A percentile compares a stretch with the other conserved stretches of the same genome.
Conservation (phyloP, 495 filamentous ascomycete species). For the Durotheca rogersii region DNA sequence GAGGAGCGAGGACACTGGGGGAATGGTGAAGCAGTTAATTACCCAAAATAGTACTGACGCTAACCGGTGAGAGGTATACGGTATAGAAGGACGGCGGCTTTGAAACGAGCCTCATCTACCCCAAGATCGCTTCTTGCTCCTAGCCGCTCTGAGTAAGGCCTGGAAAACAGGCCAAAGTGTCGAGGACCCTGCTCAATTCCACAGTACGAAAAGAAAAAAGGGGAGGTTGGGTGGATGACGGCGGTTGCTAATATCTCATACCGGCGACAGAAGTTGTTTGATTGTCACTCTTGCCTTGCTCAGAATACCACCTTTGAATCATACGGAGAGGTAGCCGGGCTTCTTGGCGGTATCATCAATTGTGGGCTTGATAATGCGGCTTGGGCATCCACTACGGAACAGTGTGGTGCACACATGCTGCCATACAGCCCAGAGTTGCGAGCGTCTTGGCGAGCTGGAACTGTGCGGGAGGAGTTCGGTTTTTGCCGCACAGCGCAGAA, state of each 20-base stretch:
- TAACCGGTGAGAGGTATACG: conserved; percentile 9
- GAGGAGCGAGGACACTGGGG: no score
- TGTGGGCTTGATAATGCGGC: conserved; percentile 25
- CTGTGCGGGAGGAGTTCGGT: conserved; percentile 17
- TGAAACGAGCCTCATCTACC: conserved; percentile 21
- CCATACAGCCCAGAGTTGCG: no score
- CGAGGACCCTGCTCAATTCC: not conserved
- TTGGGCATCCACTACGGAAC: conserved; percentile 3
- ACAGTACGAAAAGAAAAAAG: conserved; percentile 1
- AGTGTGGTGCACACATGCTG: no score
- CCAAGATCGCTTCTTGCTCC: not conserved
- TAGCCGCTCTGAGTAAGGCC: not conserved
- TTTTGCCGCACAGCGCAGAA: conserved; percentile 1
- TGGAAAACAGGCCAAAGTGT: not conserved
- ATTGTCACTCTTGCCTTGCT: conserved; percentile 12
- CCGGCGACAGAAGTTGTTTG: conserved; percentile 17
- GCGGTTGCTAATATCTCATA: conserved; percentile 3
- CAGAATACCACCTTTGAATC: conserved; percentile 13
- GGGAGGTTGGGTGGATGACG: not conserved
- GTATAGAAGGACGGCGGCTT: not conserved
- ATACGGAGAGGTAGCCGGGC: conserved; percentile 11
- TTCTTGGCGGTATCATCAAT: conserved; percentile 32
- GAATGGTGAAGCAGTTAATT: not conserved
- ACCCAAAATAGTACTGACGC: conserved; percentile 1
- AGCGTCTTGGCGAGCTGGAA: no score